Evolutionary conservation across 495 filamentous ascomycete species (phyloP).

Genomic region (Neurospora sp.): DNA sequence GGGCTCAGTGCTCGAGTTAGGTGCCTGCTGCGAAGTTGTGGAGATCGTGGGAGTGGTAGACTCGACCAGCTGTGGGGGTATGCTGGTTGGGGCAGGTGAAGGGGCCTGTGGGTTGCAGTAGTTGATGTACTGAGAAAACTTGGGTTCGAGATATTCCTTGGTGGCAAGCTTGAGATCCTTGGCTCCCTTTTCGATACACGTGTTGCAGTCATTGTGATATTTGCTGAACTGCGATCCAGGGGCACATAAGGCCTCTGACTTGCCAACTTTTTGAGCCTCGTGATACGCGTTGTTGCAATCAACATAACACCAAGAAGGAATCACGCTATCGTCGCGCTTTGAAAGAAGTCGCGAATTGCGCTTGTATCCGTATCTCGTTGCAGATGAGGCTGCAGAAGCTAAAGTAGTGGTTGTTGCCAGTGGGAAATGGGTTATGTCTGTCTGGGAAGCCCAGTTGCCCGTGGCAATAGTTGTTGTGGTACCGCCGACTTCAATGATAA

Average conservation of each 20-base stretch:
- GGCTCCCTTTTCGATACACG: slow-evolving; percentile 19
- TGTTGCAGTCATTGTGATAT: slow-evolving; percentile 28
- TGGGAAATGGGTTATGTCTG: slow-evolving; percentile 28
- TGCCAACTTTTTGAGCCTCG: slow-evolving; percentile 40
- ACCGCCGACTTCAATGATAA: slow-evolving; percentile 13
- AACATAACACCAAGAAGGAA: slow-evolving; percentile 41
- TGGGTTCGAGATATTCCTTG: slow-evolving; percentile 15
- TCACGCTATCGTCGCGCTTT: slow-evolving; percentile 22
- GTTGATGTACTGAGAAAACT: slow-evolving; percentile 19
- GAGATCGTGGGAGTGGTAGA: slow-evolving; percentile 11
- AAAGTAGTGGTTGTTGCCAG: slow-evolving; percentile 8
- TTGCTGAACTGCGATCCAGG: slow-evolving; percentile 30
- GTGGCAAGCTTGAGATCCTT: slow-evolving; percentile 5
- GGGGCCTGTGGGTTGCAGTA: slow-evolving; percentile 20
- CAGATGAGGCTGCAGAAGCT: background rate
- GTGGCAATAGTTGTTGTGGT: slow-evolving; percentile 25
- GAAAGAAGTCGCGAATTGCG: slow-evolving; percentile 1
- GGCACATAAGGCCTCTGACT: slow-evolving; percentile 35
- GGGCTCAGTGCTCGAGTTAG: slow-evolving; percentile 15
- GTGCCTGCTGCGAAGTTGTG: slow-evolving; percentile 15
- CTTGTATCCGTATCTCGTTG: background rate
- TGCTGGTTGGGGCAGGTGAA: background rate
- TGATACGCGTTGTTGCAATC: slow-evolving; percentile 42
- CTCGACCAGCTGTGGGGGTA: slow-evolving; percentile 9
- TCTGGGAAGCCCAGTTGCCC: slow-evolving; percentile 38